Base-by-base conservation (phyloP, 176 grass and related monocot genomes). In the Cenchrus americanus region DNA sequence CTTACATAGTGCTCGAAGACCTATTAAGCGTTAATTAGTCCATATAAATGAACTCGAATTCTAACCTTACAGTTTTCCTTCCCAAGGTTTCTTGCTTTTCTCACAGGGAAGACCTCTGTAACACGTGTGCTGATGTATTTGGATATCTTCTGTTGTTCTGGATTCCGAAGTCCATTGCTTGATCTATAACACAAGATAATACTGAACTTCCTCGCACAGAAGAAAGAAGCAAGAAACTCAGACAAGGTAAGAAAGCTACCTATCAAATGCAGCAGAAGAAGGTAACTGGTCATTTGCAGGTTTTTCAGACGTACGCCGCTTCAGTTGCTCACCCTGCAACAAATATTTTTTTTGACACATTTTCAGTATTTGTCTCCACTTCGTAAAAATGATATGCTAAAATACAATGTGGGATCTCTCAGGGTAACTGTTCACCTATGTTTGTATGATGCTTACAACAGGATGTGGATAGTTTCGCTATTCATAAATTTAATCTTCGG, bases 281-380 rank as follows among this genome's bases (percentile, higher is more conserved):
- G 79, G 65, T 42, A 78, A 72, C 11, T 58, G 66, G 43, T 89
- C 71, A 62, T 88, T 81, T n/a, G 83, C 14, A 63, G 43, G 23
- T 40, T 86, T 85, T 82, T 92, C 88, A 84, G 51, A 48, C 8
- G 32, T 47, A 7, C 40, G 74, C 40, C 91, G 87, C 85, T 93
- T 98, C 87, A 95, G 74, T 69, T 93, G 96, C 80, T 98, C 96
- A 49, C 88, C 90, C 96, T 98, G 69, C 55, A 71, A 83, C 24
- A 84, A 60, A n/a, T 14, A 77, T 53, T 81, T 51, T 81, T 51
- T 57, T 63, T 10, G 23, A 32, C 19, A 18, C 7, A 78, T 17
- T 27, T 82, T 82, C 10, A 66, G 65, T 34, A 49, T 47, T 1
- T 18, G 27, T 64, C 13, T 81, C n/a, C 53, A 30, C 27, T 30